phyloP scores from a whole-genome alignment of 148 eudicot species.

The Talinum fruticosum region DNA sequence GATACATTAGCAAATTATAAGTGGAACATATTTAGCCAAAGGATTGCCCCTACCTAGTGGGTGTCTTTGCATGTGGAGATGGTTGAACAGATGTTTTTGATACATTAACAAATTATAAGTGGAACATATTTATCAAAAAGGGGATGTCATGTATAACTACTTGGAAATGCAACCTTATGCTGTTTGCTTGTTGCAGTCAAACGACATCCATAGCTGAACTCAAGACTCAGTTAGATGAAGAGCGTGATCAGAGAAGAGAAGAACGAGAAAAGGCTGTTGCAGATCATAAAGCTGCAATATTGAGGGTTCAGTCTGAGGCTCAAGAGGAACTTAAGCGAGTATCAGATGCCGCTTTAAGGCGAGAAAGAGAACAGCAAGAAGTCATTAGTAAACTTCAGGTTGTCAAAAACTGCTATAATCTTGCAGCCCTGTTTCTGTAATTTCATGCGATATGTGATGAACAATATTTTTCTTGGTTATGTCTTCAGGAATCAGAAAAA shows the following conservation, averaged over 20 bases:
- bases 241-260: conserved; percentile 86
- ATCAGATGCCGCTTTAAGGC: conserved; percentile 55
- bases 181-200: conserved; percentile 55
- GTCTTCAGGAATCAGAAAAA: conserved; percentile 72
- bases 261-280: conserved; percentile 78
- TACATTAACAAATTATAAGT: not conserved
- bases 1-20: not conserved
- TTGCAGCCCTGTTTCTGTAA: not conserved
- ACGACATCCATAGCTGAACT: conserved; percentile 73
- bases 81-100: not conserved
- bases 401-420: conserved; percentile 14
- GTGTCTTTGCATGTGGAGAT: conserved; percentile 4
- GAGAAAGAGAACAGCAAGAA: conserved; percentile 89
- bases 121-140: not conserved
- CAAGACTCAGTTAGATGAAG: conserved; percentile 71
- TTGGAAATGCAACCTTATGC: conserved; percentile 12
- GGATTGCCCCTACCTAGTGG: not conserved
- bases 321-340: conserved; percentile 74
- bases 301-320: conserved; percentile 74
- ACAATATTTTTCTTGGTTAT: conserved; percentile 14
- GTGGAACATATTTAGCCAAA: not conserved
- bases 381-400: conserved; percentile 91
- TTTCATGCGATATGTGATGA: conserved; percentile 10
- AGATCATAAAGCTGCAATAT: conserved; percentile 62
- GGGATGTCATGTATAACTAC: not conserved